phyloP scores from a whole-genome alignment of 1,284 basidiomycete genomes.

The Grifola frondosa region DNA sequence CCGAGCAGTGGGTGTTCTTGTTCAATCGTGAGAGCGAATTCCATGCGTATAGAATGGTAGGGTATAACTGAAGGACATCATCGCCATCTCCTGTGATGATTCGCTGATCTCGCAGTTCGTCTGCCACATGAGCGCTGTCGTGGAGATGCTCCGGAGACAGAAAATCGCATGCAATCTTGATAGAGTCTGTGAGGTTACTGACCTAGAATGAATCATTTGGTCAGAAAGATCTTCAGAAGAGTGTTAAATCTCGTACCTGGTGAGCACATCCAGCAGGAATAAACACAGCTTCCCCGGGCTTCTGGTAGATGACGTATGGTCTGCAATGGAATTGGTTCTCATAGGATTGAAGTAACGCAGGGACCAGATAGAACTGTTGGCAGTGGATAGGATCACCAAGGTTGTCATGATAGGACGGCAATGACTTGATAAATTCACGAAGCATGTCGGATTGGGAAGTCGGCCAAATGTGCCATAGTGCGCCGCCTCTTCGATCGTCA shows the following conservation, averaged over 20 bases:
- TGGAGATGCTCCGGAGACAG: slow-evolving; percentile 85
- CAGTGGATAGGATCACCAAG: slow-evolving; percentile 86
- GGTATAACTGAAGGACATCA: too few relatives aligned
- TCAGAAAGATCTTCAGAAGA: too few relatives aligned
- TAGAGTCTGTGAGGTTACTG: slow-evolving; percentile 82
- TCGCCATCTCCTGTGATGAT: background rate
- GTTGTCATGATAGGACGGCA: slow-evolving; percentile 38
- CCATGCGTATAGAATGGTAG: too few relatives aligned
- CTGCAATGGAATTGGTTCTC: slow-evolving; percentile 61
- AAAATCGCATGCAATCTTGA: slow-evolving; percentile 91
- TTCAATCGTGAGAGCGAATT: too few relatives aligned
- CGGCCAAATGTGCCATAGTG: slow-evolving; percentile 85
- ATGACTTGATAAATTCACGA: too few relatives aligned
- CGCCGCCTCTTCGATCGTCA: slow-evolving; percentile 67
- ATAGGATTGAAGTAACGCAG: slow-evolving; percentile 58
- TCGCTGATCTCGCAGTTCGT: slow-evolving; percentile 4
- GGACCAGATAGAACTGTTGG: slow-evolving; percentile 79
- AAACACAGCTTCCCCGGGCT: slow-evolving; percentile 84
- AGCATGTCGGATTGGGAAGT: slow-evolving; percentile 73
- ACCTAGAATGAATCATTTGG: too few relatives aligned
- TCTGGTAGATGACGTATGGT: slow-evolving; percentile 78
- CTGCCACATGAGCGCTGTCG: slow-evolving; percentile 54
- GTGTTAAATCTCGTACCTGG: too few relatives aligned
- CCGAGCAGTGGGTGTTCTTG: too few relatives aligned
- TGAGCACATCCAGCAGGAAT: slow-evolving; percentile 92